phyloP scores from a whole-genome alignment of 2,329 filamentous ascomycete genomes.

The Dothideomycetes sp. region DNA sequence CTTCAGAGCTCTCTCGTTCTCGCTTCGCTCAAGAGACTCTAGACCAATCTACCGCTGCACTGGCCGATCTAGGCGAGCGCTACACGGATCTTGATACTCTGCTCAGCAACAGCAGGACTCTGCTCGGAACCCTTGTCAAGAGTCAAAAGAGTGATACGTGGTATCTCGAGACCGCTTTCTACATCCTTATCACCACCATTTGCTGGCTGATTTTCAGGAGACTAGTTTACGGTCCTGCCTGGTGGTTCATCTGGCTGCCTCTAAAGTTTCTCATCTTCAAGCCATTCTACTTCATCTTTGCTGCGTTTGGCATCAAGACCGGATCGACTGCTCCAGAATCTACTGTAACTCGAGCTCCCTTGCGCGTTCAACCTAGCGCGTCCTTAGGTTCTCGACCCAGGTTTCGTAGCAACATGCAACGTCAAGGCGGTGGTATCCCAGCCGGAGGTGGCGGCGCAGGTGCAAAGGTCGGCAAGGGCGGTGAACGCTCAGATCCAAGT shows the following conservation, averaged over 20 bases:
- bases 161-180: constrained; percentile 89
- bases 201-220: constrained; percentile 80
- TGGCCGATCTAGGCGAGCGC: constrained; percentile 69
- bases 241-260: constrained; percentile 82
- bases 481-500: constrained; percentile 19
- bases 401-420: constrained; percentile 18
- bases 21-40: constrained; percentile 86
- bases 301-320: constrained; percentile 6
- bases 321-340: constrained; percentile 3
- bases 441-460: constrained; percentile 44
- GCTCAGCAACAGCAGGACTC: constrained; percentile 61
- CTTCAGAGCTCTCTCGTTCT: constrained; percentile 72
- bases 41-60: constrained; percentile 69
- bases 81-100: constrained; percentile 74
- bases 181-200: constrained; percentile 67
- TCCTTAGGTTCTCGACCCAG: constrained; percentile 28
- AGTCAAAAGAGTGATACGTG: constrained; percentile 96
- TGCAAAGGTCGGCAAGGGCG: constrained; percentile 27
- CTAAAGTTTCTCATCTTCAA: constrained; percentile 16
- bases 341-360: constrained; percentile 12
- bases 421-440: constrained; percentile 27
- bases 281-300: constrained; percentile 14
- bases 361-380: constrained; percentile 38
- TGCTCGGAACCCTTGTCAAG: constrained; percentile 69
- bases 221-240: constrained; percentile 77